Evolutionary conservation across 768 basidiomycete genomes (phyloP).

Genomic region (Lactarius akahatsu): DNA sequence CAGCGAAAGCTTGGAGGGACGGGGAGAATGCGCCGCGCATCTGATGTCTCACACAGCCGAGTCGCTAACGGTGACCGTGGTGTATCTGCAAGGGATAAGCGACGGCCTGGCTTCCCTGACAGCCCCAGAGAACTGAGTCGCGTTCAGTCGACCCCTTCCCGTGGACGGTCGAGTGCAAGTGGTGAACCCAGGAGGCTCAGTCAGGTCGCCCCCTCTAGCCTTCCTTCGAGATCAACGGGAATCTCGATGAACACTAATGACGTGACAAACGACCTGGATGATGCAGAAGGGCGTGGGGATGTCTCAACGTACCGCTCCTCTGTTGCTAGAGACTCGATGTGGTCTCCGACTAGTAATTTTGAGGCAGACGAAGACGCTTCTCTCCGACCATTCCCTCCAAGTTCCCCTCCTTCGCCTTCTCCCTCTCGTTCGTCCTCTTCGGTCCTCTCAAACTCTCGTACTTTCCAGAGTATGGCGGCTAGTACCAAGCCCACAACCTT

Average conservation of each 20-base stretch:
- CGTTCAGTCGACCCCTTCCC: constrained; percentile 30
- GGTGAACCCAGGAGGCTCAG: constrained; percentile 29
- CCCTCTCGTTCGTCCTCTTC: constrained; percentile 83
- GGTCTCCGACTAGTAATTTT: constrained; percentile 71
- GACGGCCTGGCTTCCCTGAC: constrained; percentile 28
- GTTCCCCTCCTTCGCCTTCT: constrained; percentile 81
- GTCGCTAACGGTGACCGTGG: constrained; percentile 25
- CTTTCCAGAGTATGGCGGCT: constrained; percentile 78
- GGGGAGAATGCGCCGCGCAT: constrained; percentile 53
- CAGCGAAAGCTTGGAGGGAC: constrained; percentile 81
- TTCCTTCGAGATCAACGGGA: constrained; percentile 37
- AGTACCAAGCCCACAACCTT: constrained; percentile 95
- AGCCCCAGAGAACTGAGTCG: constrained; percentile 25
- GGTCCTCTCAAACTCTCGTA: constrained; percentile 76
- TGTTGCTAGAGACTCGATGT: constrained; percentile 67
- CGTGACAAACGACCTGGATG: constrained; percentile 37
- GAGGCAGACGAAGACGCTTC: constrained; percentile 97
- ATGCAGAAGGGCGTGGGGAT: constrained; percentile 35
- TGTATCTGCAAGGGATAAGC: constrained; percentile 16
- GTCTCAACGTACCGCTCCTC: constrained; percentile 54
- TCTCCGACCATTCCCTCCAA: constrained; percentile 85
- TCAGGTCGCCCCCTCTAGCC: constrained; percentile 25
- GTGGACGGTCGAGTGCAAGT: constrained; percentile 30
- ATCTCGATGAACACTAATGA: constrained; percentile 61
- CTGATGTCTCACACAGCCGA: constrained; percentile 34